Evolutionary conservation across 2,329 filamentous ascomycete species (phyloP).

Genomic region (Fusarium goolgardi): DNA sequence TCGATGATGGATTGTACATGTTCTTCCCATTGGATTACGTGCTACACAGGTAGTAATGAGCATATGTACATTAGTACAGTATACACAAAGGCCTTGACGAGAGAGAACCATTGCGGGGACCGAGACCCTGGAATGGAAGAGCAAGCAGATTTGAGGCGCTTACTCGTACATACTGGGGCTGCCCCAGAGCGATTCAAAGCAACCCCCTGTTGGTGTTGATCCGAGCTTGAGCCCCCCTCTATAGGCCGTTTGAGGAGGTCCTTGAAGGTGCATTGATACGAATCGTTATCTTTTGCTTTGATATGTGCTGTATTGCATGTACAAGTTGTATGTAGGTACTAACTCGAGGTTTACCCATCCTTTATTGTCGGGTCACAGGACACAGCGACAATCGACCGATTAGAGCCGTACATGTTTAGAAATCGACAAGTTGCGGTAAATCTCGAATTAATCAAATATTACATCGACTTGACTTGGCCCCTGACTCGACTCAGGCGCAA

Average conservation of each 20-base stretch:
- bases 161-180: slow-evolving; percentile 10
- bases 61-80: background rate
- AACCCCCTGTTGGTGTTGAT: slow-evolving; percentile 30
- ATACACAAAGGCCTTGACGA: background rate
- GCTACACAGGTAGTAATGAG: background rate
- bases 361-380: slow-evolving; percentile 15
- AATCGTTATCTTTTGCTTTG: slow-evolving; percentile 14
- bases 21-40: slow-evolving; percentile 13
- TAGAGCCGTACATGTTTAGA: background rate
- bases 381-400: slow-evolving; percentile 4
- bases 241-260: slow-evolving; percentile 27
- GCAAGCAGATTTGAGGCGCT: slow-evolving; percentile 9
- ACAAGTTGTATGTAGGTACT: slow-evolving; percentile 14
- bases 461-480: slow-evolving; percentile 5
- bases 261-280: slow-evolving; percentile 10
- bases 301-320: slow-evolving; percentile 10
- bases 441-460: slow-evolving; percentile 3
- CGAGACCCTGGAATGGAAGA: slow-evolving; percentile 4
- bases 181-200: slow-evolving; percentile 18
- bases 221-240: slow-evolving; percentile 18
- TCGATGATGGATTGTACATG: background rate
- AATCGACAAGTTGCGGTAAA: slow-evolving; percentile 14
- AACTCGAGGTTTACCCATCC: background rate
- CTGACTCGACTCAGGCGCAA: slow-evolving; percentile 27
- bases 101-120: slow-evolving; percentile 34